These are phyloP conservation scores for Craterostigma plantagineum DNA, from an alignment of 257 asterid genomes.

Conservation along the genomic window DNA sequence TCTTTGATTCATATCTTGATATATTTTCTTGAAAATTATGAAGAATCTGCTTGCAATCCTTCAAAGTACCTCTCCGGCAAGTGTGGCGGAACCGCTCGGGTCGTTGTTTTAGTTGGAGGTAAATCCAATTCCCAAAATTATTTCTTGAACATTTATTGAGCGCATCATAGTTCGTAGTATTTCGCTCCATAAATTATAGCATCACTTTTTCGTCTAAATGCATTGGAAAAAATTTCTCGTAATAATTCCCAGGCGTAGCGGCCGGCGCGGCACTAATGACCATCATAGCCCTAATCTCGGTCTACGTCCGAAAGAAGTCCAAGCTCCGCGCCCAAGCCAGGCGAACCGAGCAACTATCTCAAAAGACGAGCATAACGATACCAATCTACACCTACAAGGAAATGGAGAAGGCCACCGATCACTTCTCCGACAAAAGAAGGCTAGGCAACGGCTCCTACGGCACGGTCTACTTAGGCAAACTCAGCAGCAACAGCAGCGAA, in stretches of 20 bases:
- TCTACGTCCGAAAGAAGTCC: constrained; percentile 33
- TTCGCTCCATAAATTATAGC: no score
- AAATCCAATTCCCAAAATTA: constrained; percentile 5
- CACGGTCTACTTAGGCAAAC: constrained; percentile 80
- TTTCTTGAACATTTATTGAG: no score
- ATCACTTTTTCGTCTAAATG: neutral
- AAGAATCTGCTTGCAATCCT: constrained; percentile 52
- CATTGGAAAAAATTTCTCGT: no score
- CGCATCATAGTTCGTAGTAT: no score
- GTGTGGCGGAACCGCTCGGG: constrained; percentile 78
- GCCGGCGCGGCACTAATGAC: constrained; percentile 46
- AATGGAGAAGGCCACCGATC: constrained; percentile 56
- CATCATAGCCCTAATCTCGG: constrained; percentile 17
- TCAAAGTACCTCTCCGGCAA: constrained; percentile 51
- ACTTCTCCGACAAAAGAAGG: constrained; percentile 53
- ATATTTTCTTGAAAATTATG: neutral
- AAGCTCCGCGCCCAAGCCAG: constrained; percentile 19
- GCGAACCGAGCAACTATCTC: constrained; percentile 50
- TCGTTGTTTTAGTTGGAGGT: constrained; percentile 68
- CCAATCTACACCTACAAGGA: constrained; percentile 56
- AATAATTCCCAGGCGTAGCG: constrained; percentile 25
- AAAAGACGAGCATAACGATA: constrained; percentile 38
- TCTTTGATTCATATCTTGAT: neutral
- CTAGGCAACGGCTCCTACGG: constrained; percentile 94
- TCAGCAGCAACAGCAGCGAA: no score